These are phyloP conservation scores for Pleurotus pulmonarius DNA, from an alignment of 768 basidiomycete genomes.

Conservation along the genomic window DNA sequence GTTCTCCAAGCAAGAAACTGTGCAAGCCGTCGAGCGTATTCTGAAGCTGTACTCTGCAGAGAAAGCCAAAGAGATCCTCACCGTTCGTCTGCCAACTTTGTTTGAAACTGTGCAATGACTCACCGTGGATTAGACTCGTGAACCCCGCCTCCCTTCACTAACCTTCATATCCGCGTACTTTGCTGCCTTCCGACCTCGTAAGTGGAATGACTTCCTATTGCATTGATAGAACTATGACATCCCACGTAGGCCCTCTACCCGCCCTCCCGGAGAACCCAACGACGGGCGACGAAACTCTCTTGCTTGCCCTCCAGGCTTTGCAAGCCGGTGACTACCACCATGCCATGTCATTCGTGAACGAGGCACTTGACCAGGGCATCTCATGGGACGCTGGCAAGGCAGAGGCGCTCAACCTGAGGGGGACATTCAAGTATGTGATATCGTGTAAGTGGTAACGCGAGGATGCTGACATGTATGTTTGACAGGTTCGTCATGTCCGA, in stretches of 20 bases:
- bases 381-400: conserved; percentile 73
- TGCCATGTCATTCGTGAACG: conserved; percentile 74
- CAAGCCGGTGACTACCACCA: conserved; percentile 82
- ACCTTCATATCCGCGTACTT: conserved; percentile 96
- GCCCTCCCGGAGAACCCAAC: conserved; percentile 69
- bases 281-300: conserved; percentile 80
- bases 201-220: conserved; percentile 22
- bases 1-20: conserved; percentile 80
- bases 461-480: too few species aligned
- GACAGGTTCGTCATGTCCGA: conserved; percentile 88
- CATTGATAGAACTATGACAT: conserved; percentile 3
- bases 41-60: conserved; percentile 75
- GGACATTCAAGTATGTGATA: conserved; percentile 83
- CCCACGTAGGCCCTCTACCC: conserved; percentile 55
- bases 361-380: conserved; percentile 84
- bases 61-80: conserved; percentile 70
- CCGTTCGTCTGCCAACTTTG: conserved; percentile 34
- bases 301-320: conserved; percentile 79
- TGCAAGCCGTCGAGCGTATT: conserved; percentile 86
- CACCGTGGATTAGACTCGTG: conserved; percentile 48
- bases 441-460: too few species aligned
- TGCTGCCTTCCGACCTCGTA: conserved; percentile 90
- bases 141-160: conserved; percentile 80
- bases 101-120: too few species aligned
- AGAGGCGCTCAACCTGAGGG: conserved; percentile 88